Percentiles rank a stretch among this genome's conserved stretches.
phyloP scores from a whole-genome alignment of 2,329 filamentous ascomycete genomes.

The Scleromitrula shiraiana region DNA sequence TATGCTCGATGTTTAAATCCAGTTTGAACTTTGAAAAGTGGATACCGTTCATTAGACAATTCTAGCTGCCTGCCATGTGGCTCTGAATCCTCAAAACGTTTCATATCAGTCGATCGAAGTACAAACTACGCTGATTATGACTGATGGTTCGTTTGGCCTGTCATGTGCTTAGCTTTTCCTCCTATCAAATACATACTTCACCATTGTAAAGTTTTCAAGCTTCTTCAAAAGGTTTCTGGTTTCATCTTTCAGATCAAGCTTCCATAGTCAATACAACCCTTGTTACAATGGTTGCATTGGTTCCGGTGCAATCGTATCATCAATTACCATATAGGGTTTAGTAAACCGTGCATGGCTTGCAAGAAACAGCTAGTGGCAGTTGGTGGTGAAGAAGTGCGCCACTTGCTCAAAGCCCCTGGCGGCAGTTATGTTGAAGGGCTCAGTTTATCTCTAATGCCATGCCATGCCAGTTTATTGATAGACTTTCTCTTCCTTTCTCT shows the following conservation, averaged over 20 bases:
- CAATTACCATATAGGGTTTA: not conserved
- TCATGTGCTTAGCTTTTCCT: not conserved
- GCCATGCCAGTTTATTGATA: not conserved
- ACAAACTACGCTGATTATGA: not conserved
- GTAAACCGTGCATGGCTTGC: not conserved
- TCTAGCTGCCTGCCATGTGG: not conserved
- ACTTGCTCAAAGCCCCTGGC: no score
- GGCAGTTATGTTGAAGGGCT: no score
- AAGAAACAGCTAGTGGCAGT: not conserved
- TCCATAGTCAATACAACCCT: not conserved
- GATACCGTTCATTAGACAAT: no score
- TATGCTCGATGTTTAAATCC: no score
- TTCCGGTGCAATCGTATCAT: not conserved
- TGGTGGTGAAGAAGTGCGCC: no score
- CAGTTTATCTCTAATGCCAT: slow-evolving; percentile 1
- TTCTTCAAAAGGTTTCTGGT: no score
- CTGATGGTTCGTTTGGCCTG: not conserved
- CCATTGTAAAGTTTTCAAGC: no score
- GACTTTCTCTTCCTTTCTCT: not conserved
- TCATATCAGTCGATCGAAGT: not conserved
- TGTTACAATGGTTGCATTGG: not conserved
- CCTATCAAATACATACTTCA: no score
- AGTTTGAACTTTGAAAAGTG: no score
- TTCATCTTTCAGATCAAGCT: no score
- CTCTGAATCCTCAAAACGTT: not conserved